Evolutionary conservation across 108 stramenopile species (phyloP).

Genomic region (Skeletonema marinoi): DNA sequence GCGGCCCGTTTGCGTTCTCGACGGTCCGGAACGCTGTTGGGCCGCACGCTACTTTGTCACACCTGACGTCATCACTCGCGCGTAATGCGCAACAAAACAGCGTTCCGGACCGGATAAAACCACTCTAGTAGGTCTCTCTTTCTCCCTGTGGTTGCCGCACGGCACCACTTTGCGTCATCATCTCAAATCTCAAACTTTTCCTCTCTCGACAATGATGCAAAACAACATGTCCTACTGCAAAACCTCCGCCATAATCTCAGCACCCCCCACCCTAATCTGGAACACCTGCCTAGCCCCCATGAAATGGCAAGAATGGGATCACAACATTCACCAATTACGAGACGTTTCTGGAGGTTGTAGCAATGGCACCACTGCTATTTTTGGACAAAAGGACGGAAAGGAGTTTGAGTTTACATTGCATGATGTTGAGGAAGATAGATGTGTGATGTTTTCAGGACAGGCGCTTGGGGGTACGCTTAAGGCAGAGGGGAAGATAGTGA

Average conservation of each 20-base stretch:
- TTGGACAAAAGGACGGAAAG: slow-evolving; percentile 22
- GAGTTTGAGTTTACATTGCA: slow-evolving; percentile 1
- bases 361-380: slow-evolving; percentile 20
- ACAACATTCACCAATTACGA: slow-evolving; percentile 2
- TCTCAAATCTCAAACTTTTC: too few relatives aligned
- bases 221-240: slow-evolving; percentile 1
- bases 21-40: too few relatives aligned
- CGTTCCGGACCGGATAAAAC: too few relatives aligned
- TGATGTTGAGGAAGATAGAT: slow-evolving; percentile 5
- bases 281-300: slow-evolving; percentile 27
- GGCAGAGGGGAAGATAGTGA: slow-evolving; percentile 4
- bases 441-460: slow-evolving; percentile 10
- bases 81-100: too few relatives aligned
- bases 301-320: slow-evolving; percentile 40
- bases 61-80: too few relatives aligned
- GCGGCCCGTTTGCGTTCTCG: too few relatives aligned
- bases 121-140: too few relatives aligned
- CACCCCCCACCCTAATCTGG: slow-evolving; percentile 25
- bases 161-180: too few relatives aligned
- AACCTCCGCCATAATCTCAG: not conserved
- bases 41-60: too few relatives aligned
- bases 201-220: too few relatives aligned
- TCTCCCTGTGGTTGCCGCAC: too few relatives aligned
- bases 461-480: slow-evolving; percentile 2
- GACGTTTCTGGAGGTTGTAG: slow-evolving; percentile 16